Evolutionary conservation across 2,329 filamentous ascomycete species (phyloP).

Genomic region (Cryoendolithus antarcticus): DNA sequence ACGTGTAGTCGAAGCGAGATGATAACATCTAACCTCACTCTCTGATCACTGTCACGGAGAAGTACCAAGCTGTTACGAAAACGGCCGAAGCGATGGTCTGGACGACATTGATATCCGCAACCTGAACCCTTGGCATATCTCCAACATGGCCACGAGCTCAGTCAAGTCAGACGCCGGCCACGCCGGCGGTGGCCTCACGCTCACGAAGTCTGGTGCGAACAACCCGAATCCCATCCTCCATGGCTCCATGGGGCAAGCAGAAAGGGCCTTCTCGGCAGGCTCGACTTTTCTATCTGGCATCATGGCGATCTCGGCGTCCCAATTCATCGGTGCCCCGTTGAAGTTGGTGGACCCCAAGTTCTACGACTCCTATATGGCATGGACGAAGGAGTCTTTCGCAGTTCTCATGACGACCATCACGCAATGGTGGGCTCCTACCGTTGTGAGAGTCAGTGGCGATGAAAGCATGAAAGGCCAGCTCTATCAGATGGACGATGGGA

Average conservation of each 20-base stretch:
- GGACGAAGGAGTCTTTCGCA: slow-evolving; percentile 75
- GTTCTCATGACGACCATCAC: slow-evolving; percentile 68
- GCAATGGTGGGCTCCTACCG: slow-evolving; percentile 76
- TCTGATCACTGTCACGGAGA: too few relatives aligned
- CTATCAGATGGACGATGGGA: slow-evolving; percentile 54
- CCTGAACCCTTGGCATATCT: too few relatives aligned
- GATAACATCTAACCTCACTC: too few relatives aligned
- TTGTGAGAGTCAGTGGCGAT: slow-evolving; percentile 73
- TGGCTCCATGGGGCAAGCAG: slow-evolving; percentile 36
- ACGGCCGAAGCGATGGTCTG: too few relatives aligned
- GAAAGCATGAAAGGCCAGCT: slow-evolving; percentile 67
- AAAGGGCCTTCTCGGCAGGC: slow-evolving; percentile 37
- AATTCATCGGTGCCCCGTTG: slow-evolving; percentile 63
- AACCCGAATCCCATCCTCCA: slow-evolving; percentile 29
- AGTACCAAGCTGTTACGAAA: too few relatives aligned
- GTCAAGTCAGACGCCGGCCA: slow-evolving; percentile 3
- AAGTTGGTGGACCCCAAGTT: slow-evolving; percentile 65
- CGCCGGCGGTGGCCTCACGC: slow-evolving; percentile 27
- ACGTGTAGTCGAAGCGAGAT: too few relatives aligned
- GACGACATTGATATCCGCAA: too few relatives aligned
- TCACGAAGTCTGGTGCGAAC: slow-evolving; percentile 29
- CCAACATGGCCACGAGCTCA: too few relatives aligned
- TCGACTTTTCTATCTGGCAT: slow-evolving; percentile 39
- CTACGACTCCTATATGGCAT: slow-evolving; percentile 77
- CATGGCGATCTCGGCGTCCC: slow-evolving; percentile 49